These are phyloP conservation scores for Boletus barrowsii DNA, from an alignment of 768 basidiomycete genomes.

Conservation along the genomic window DNA sequence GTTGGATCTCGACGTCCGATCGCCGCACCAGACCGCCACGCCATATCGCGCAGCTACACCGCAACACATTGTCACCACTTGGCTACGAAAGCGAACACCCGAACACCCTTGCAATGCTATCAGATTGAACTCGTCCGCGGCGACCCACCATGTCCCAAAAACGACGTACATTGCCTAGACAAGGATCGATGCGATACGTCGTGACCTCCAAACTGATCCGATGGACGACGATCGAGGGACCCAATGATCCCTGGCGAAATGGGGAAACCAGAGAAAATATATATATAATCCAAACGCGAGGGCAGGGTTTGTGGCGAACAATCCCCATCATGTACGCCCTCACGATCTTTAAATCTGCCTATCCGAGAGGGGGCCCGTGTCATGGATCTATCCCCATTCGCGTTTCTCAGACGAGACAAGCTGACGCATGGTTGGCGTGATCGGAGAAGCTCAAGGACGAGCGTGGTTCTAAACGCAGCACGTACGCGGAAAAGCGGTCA, in stretches of 20 bases:
- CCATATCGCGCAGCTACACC: conserved; percentile 1
- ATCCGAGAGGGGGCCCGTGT: conserved; percentile 6
- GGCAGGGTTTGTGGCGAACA: conserved; percentile 3
- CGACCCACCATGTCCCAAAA: conserved; percentile 1
- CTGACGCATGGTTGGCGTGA: conserved; percentile 16
- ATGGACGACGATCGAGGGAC: conserved; percentile 11
- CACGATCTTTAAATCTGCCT: neutral
- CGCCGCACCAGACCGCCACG: conserved; percentile 5
- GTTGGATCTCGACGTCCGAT: conserved; percentile 9
- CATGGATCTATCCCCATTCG: conserved; percentile 13
- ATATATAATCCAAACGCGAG: neutral
- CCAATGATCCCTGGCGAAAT: neutral
- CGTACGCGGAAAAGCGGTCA: conserved; percentile 22
- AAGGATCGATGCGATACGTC: conserved; percentile 1
- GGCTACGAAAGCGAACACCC: neutral
- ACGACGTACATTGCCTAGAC: neutral
- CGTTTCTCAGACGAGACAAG: conserved; percentile 7
- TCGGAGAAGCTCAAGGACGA: conserved; percentile 8
- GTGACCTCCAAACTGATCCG: conserved; percentile 8
- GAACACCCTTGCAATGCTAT: no score
- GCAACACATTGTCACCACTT: neutral
- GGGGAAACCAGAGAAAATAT: neutral
- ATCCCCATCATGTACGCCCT: conserved; percentile 6
- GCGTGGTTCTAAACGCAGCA: conserved; percentile 3
- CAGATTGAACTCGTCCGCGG: conserved; percentile 13